Evolutionary conservation across 192 early-diverging fungal genomes (phyloP).

Genomic region (Gonapodya sp.): DNA sequence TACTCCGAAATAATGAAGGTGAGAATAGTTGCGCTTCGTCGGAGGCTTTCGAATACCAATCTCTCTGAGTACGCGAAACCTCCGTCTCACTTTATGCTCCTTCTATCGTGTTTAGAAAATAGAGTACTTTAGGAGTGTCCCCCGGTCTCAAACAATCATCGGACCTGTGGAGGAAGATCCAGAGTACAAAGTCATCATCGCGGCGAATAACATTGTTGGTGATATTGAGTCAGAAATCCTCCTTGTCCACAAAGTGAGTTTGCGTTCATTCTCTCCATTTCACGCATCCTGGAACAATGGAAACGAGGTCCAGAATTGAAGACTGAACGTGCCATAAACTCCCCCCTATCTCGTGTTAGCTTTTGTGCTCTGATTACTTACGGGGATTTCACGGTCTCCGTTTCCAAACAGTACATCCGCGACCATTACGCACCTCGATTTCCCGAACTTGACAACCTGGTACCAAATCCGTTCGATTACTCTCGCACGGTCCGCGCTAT

Average conservation of each 20-base stretch:
- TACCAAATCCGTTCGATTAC: slow-evolving; percentile 81
- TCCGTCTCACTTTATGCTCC: neutral
- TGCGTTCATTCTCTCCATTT: neutral
- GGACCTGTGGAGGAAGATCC: slow-evolving; percentile 74
- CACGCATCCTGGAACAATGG: no score
- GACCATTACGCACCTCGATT: slow-evolving; percentile 85
- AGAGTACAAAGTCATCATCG: slow-evolving; percentile 77
- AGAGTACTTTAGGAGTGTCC: slow-evolving; percentile 29
- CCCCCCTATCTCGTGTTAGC: no score
- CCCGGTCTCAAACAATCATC: slow-evolving; percentile 30
- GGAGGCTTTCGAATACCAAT: no score
- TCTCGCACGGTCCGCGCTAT: slow-evolving; percentile 73
- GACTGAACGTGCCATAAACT: no score
- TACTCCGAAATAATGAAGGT: slow-evolving; percentile 54
- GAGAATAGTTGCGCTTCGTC: no score
- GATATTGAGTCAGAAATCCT: slow-evolving; percentile 85
- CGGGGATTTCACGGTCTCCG: neutral
- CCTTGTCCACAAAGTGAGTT: slow-evolving; percentile 69
- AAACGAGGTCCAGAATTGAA: no score
- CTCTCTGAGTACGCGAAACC: no score
- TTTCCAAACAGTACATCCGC: slow-evolving; percentile 56
- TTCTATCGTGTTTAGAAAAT: slow-evolving; percentile 29
- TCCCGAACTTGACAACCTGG: slow-evolving; percentile 85
- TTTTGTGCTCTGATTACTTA: no score
- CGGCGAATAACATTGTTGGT: slow-evolving; percentile 72